Base-by-base conservation (phyloP, 192 early-diverging fungal genomes). In the Linnemannia zychae region DNA sequence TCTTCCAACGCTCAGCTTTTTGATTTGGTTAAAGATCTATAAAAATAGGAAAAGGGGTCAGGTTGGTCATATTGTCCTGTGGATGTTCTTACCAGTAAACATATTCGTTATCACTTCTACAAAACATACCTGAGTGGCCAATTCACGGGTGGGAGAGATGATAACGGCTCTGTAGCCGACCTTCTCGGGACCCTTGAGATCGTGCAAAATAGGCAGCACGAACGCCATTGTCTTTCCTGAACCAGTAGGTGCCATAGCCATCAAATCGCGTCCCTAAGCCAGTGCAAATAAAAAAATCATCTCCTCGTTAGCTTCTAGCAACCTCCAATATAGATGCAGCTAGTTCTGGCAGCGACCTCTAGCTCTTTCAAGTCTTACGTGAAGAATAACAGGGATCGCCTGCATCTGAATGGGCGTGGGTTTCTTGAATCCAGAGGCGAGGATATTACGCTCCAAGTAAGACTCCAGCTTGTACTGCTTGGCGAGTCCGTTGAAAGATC, bases 161-260 rank as follows among this genome's bases (percentile, higher is more conserved):
- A 99, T 93, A 11, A 98, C 89, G 0, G 97, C 98, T 44, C 98
- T 92, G 78, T 95, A 94, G 20, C 97, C 97, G 13, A 90, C 88
- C 78, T 96, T 97, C 37, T 94, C 92, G 6, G 95, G 95, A 65
- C 90, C 90, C 53, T 96, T 94, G 40, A 99, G 82, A 60, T 94
- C 90, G 73, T 98, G 96, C 67, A 99, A 80, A 36, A 99, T 97
- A 0, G 98, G 97, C 34, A 99, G 88, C 50, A 98, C 75, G 74
- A 95, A 99, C 0, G 99, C 98, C 82, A 99, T 84, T 1, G 99
- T 99, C 88, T 99, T 99, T 82, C 99, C 99, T 7, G 97, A 98
- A 72, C 99, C 98, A 28, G 99, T 99, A 46, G 97, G 99, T 13
- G 99, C 97, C 88, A 96, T 96, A 3, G 97, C 96, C 91, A 99